Base-by-base conservation (phyloP, 192 early-diverging fungal genomes). In the Thoreauomyces humboldtii region DNA sequence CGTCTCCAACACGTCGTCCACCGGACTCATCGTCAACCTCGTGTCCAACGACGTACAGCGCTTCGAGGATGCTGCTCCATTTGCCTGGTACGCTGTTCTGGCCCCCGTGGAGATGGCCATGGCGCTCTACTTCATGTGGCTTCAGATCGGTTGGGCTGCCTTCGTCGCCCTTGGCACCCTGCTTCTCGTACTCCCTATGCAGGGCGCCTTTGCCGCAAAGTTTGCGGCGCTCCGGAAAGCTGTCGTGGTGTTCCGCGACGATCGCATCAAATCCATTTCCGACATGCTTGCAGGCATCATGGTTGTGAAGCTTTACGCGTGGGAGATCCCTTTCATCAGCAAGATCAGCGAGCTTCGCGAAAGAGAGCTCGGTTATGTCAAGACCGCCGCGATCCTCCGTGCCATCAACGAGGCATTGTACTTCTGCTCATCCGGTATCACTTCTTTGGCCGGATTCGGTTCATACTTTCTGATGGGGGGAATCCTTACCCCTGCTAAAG, bases 31-130 rank as follows among this genome's bases (percentile, higher is more conserved):
- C 44, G 65, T 77, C 28, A 80, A 74, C 56, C 34, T 82, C 31
- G 71, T 81, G 1, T 73, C 75, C 12, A 78, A 73, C 48, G 80
- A 82, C 51, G 80, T 82, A 0, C 77, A 82, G 46, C 62, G 75
- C 11, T 78, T 81, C 56, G 79, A 81, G 63, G 76, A 81, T 59
- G 25, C 34, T 59, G 50, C 36, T 27, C 64, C 71, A 7, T 81
- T 81, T 50, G 59, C 69, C 15, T 65, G 75, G 37, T 80, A 51
- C 52, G 51, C 75, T 31, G 75, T 70, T 59, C 38, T 78, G 25
- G 80, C 67, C 2, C 80, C 80, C 6, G 29, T 82, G 5, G 72
- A 82, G 60, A 24, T 70, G 4, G 33, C 71, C 5, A n/a, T 76
- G 9, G 67, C 70, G 31, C 35, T 54, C 9, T 80, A 80, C 63